Base-by-base conservation (phyloP, 768 basidiomycete species). In the Strobilomyces echinocephalus region DNA sequence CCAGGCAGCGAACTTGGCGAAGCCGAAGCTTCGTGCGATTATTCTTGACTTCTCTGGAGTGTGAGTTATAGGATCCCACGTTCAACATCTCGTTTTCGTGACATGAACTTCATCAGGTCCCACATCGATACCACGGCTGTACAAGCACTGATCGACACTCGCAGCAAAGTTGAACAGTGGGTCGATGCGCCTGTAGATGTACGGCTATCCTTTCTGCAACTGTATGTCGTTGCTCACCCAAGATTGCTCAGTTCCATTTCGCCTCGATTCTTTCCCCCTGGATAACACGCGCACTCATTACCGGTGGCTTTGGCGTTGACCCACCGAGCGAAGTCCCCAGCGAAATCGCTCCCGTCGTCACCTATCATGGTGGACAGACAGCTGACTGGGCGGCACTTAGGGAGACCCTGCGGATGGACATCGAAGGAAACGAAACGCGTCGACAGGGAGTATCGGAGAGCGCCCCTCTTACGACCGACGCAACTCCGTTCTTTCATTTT, bases 41-140 rank as follows among this genome's bases (percentile, higher is more conserved):
- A 88, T 99, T 28, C 75, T 98, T 20, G 97, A 99, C 68, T 92
- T 98, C 64, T 84, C 91, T 31, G 74, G 81, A 33, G 87, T 95
- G 81, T 88, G 65, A 67, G 65, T 36, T 8, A 9, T 36, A 18
- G 1, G 1, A 30, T 28, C 36, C 41, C 18, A 2, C 14, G 34
- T 39, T 45, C 11, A 34, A 39, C 14, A 35, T 4, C 15, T 20
- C 11, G 3, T 40, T 51, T 42, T 50, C 21, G 56, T 49, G 31
- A 53, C 46, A 14, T 26, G 9, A 0, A 18, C 46, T 49, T 33
- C 33, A 45, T 15, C 67, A 91, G 88, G 53, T 85, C 83, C 43
- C 88, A 97, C 58, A 79, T 98, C 40, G 97, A 99, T 63, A 91
- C 90, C 8, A 97, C 97, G 1, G 87, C 88, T 21, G 79, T 92